These are phyloP conservation scores for Neurospora sp. DNA, from an alignment of 495 filamentous ascomycete species.

Conservation along the genomic window DNA sequence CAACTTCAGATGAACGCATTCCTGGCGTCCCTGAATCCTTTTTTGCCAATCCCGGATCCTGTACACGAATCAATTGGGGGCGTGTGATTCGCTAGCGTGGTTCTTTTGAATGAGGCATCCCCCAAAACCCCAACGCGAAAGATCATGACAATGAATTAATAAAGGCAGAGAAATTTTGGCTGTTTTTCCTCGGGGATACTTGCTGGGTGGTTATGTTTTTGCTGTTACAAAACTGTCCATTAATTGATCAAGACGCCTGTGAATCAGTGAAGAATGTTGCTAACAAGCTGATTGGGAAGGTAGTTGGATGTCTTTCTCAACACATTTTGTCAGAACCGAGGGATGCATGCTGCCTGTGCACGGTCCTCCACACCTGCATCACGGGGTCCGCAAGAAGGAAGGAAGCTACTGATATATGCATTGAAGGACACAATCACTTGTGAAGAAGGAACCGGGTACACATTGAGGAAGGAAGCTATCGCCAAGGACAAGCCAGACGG, in stretches of 20 bases:
- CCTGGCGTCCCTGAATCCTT: neutral
- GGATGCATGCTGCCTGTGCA: neutral
- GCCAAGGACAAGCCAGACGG: neutral
- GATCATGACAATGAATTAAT: neutral
- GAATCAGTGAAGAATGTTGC: neutral
- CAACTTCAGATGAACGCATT: neutral
- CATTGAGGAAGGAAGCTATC: neutral
- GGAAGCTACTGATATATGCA: neutral
- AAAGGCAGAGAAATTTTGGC: neutral
- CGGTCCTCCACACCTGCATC: neutral
- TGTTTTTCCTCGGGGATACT: too few relatives aligned
- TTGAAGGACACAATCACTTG: neutral
- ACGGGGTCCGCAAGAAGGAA: neutral
- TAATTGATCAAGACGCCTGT: too few relatives aligned
- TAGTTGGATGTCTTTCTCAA: neutral
- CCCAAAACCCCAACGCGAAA: neutral
- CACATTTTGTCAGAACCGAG: neutral
- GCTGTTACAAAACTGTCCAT: too few relatives aligned
- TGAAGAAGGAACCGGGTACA: neutral
- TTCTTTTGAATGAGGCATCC: neutral
- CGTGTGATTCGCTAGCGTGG: neutral
- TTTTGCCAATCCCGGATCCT: neutral
- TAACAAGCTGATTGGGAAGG: neutral
- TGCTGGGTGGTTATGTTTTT: too few relatives aligned
- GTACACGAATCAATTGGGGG: neutral